These are phyloP conservation scores for Ormosia emarginata DNA, from an alignment of 306 rosid genomes.

Conservation along the genomic window DNA sequence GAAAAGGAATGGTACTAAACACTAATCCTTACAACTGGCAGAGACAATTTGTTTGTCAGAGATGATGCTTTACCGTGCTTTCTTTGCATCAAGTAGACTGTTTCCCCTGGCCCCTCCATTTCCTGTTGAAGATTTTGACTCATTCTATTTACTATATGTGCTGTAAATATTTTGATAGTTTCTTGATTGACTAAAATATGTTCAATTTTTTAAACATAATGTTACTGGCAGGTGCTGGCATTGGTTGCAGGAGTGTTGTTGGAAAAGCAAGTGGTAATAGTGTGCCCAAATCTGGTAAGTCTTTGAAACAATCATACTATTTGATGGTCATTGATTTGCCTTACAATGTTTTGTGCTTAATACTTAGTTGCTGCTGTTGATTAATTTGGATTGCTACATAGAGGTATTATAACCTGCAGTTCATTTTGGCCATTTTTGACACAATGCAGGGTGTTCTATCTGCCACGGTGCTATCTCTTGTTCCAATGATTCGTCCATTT, in stretches of 20 bases:
- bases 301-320: conserved; percentile 1
- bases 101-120: not conserved
- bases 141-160: not conserved
- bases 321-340: conserved; percentile 11
- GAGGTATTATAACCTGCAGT: not conserved
- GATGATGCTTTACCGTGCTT: not conserved
- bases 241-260: conserved; percentile 70
- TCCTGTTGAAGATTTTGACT: not conserved
- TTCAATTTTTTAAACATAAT: conserved; percentile 2
- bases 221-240: conserved; percentile 66
- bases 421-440: conserved; percentile 37
- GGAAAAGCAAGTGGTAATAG: conserved; percentile 81
- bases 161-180: conserved; percentile 5
- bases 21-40: not conserved
- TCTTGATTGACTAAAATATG: not conserved
- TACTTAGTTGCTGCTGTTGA: not conserved
- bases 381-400: not conserved
- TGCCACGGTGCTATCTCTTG: conserved; percentile 65
- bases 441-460: conserved; percentile 83
- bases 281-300: conserved; percentile 79
- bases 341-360: conserved; percentile 17
- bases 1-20: too few species aligned
- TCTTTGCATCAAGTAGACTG: not conserved
- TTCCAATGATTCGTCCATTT: conserved; percentile 93
- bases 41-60: not conserved